Evolutionary conservation across 768 basidiomycete species (phyloP).

Genomic region (Calvatia gigantea): DNA sequence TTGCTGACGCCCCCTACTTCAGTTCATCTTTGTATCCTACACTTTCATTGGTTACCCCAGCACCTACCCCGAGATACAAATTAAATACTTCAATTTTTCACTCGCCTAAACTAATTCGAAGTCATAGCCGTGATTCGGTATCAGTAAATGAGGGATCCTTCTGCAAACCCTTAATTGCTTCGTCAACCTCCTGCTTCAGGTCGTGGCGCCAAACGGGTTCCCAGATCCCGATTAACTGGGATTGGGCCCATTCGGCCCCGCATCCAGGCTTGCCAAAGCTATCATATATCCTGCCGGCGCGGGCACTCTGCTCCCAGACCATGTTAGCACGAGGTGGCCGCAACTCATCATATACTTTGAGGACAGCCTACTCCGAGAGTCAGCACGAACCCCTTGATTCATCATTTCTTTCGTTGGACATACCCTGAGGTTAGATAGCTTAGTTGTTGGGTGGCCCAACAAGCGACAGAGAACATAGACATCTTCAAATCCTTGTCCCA

Average conservation of each 20-base stretch:
- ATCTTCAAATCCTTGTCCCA: constrained; percentile 60
- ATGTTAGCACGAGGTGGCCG: constrained; percentile 46
- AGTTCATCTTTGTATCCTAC: background rate
- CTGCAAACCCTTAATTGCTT: constrained; percentile 22
- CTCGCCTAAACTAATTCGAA: background rate
- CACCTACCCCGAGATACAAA: too few relatives aligned
- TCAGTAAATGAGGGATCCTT: background rate
- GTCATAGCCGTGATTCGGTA: background rate
- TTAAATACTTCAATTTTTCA: background rate
- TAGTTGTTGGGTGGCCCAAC: constrained; percentile 39
- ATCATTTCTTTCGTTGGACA: constrained; percentile 6
- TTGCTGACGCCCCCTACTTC: background rate
- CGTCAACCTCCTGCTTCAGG: constrained; percentile 34
- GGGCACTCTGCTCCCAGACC: constrained; percentile 39
- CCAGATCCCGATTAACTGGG: constrained; percentile 38
- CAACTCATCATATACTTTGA: constrained; percentile 42
- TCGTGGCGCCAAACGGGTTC: constrained; percentile 49
- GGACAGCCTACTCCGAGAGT: constrained; percentile 32
- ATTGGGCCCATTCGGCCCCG: constrained; percentile 25
- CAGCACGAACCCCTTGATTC: background rate
- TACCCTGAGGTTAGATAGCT: constrained; percentile 37
- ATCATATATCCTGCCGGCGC: constrained; percentile 42
- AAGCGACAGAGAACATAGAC: constrained; percentile 43
- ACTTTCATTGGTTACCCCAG: background rate
- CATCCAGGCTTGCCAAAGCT: constrained; percentile 28